Evolutionary conservation across 306 rosid genomes (phyloP), one percentile per base, ranked within the genome.

Genomic region (Fragaria ananassa): DNA sequence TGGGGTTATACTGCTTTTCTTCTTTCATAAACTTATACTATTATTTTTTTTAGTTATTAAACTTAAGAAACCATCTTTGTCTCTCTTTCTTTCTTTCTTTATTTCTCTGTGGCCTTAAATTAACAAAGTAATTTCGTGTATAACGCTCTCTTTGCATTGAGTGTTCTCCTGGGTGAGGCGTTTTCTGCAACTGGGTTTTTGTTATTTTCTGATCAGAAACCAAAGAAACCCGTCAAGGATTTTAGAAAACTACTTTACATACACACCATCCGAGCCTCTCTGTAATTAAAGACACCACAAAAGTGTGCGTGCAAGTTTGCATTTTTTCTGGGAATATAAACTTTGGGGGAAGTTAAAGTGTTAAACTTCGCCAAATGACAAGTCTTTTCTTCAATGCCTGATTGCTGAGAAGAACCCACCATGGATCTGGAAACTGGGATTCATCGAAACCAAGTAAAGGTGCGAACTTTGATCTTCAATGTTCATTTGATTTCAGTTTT

Each of bases 341-440:
- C 54, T 18, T 54, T 19, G 76, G 69, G 75, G 14, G 67, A 42
- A 75, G 87, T n/a, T 8, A 1, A 54, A 54, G 13, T 54, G 87
- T n/a, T 8, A 1, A 54, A 54, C 29, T 54, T 51, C 8, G 13
- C 29, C 61, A 54, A 54, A 54, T 54, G 61, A 8, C 1, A 8
- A n/a, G 84, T 56, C 81, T 74, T 82, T 66, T 75, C 78, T 47
- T 12, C 75, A 68, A 79, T 72, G 34, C 68, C 84, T 78, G 57
- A 79, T 42, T 80, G 42, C 39, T 70, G 71, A 90, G 65, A 66
- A 78, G 45, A 42, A 62, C 79, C 54, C 81, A 25, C 83, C 75
- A 95, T 95, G 99, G 99, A 90, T 92, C 97, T 80, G 74, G 97
- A 89, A 78, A 71, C 82, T 74, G 89, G 91, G 72, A 67, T 71